Base-by-base conservation (phyloP, 2,329 filamentous ascomycete species). In the Exophiala sp. region DNA sequence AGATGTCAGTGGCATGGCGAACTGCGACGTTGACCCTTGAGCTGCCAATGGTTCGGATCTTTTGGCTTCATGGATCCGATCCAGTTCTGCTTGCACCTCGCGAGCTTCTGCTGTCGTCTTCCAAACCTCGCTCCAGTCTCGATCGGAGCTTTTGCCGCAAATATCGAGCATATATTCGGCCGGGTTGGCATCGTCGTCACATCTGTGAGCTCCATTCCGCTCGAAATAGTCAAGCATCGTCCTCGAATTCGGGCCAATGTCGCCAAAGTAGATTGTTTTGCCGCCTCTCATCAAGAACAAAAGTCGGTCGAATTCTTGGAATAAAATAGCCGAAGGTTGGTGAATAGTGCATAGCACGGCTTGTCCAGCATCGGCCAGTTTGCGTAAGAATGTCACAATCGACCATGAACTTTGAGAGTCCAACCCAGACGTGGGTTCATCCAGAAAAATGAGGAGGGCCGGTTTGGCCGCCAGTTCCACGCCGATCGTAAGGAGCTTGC, bases 401-500 rank as follows among this genome's bases (percentile, higher is more conserved):
- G 81, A 77, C 75, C 79, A 85, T 0, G 81, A 77, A 42, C 73
- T 78, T 63, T 84, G 77, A 0, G 73, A 77, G 62, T 85, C 82
- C 2, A 86, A 74, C 40, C 82, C 82, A 19, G 74, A 68, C 64
- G 73, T 75, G 2, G 79, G 80, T 59, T 82, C 79, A 43, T 83
- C 80, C 11, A 86, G 66, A 69, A 86, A 86, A 29, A 86, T 73
- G 1, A 86, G 69, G 1, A 86, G 73, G 14, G 76, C 78, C 0
- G 83, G 83, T 60, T 84, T 80, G 0, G 83, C 82, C 5, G 82
- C 82, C 1, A 87, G 76, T 66, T 97, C 91, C 18, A 96, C 90
- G 65, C 88, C 91, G 55, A 96, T 95, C 0, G 88, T 95, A 8
- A 95, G 75, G 58, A 88, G 82, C 65, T 82, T 82, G 7, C 80